Evolutionary conservation across 257 asterid species (phyloP).

Genomic region (Voacanga thouarsii): DNA sequence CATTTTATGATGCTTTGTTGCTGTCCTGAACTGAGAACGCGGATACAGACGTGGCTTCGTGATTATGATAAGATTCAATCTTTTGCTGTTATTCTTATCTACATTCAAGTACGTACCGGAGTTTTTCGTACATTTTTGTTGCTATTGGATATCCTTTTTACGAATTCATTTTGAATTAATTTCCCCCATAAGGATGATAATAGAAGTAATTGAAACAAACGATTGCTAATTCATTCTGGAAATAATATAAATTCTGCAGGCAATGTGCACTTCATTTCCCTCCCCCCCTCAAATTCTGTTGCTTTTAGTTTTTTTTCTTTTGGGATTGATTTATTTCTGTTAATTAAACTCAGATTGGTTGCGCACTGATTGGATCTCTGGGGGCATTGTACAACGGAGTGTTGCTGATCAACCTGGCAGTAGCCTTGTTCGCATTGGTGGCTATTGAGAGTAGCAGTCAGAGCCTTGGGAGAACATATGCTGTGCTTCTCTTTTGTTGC

Average conservation of each 20-base stretch:
- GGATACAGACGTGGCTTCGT: constrained; percentile 67
- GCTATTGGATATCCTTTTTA: not conserved
- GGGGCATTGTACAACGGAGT: constrained; percentile 84
- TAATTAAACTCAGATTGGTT: constrained; percentile 50
- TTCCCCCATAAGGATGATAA: not conserved
- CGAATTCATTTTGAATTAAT: not conserved
- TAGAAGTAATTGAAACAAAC: not conserved
- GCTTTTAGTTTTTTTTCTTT: not conserved
- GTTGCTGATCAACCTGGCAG: constrained; percentile 60
- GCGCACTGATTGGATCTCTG: constrained; percentile 86
- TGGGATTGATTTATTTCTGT: not conserved
- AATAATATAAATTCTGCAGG: not conserved
- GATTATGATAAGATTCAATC: constrained; percentile 84
- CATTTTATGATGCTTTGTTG: constrained; percentile 59
- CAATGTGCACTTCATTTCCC: not conserved
- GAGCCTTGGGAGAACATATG: constrained; percentile 85
- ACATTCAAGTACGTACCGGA: constrained; percentile 36
- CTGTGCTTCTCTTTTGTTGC: constrained; percentile 71
- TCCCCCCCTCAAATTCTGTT: not conserved
- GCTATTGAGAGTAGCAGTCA: constrained; percentile 95
- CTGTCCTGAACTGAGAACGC: constrained; percentile 55
- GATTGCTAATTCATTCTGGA: not conserved
- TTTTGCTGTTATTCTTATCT: constrained; percentile 72
- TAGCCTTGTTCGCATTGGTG: constrained; percentile 78
- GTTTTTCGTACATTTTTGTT: not conserved